These are phyloP conservation scores for Aspergillus tubingensis DNA, from an alignment of 2,329 filamentous ascomycete genomes.

Conservation along the genomic window DNA sequence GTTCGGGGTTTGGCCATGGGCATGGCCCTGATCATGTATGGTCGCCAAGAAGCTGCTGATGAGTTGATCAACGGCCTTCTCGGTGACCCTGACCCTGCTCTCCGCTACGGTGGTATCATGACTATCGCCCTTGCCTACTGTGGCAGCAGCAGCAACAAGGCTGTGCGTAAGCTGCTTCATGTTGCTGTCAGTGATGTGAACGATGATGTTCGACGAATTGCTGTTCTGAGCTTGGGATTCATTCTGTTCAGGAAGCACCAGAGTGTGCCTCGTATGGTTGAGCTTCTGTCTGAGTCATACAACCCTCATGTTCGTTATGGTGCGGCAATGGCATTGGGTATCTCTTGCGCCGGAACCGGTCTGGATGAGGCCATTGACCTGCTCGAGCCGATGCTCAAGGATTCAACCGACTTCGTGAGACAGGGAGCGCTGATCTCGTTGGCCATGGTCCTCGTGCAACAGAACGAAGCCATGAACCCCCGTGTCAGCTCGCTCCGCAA, in stretches of 20 bases:
- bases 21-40: slow-evolving; percentile 98
- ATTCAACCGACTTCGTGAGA: slow-evolving; percentile 96
- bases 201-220: slow-evolving; percentile 92
- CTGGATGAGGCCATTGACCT: slow-evolving; percentile 95
- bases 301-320: slow-evolving; percentile 98
- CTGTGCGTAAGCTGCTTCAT: slow-evolving; percentile 91
- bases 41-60: slow-evolving; percentile 90
- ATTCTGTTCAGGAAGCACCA: slow-evolving; percentile 97
- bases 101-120: slow-evolving; percentile 97
- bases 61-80: slow-evolving; percentile 91
- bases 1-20: slow-evolving; percentile 92
- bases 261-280: slow-evolving; percentile 97
- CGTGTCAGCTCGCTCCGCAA: slow-evolving; percentile 91
- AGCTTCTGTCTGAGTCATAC: slow-evolving; percentile 96
- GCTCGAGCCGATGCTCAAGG: slow-evolving; percentile 98
- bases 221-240: slow-evolving; percentile 97
- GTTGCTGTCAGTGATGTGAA: slow-evolving; percentile 97
- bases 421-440: slow-evolving; percentile 93
- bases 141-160: slow-evolving; percentile 97
- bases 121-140: slow-evolving; percentile 98
- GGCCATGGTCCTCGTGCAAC: slow-evolving; percentile 98
- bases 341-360: slow-evolving; percentile 94
- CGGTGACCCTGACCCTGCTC: slow-evolving; percentile 87
- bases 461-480: slow-evolving; percentile 98
- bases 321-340: slow-evolving; percentile 96